Base-by-base conservation (phyloP, 2,329 filamentous ascomycete genomes). In the Hypoxylon sp. region DNA sequence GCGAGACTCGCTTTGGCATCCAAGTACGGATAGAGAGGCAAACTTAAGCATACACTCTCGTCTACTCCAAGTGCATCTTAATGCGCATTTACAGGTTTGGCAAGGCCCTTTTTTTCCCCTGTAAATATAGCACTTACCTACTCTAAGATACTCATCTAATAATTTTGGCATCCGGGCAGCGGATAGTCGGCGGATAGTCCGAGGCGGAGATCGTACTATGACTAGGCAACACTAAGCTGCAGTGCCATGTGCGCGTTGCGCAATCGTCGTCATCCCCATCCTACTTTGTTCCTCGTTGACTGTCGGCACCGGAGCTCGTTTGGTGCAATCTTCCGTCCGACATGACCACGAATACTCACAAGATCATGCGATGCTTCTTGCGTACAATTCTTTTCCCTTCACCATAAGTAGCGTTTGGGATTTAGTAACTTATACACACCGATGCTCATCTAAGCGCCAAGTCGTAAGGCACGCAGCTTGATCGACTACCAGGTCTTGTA, bases 181-280 rank as follows among this genome's bases (percentile, higher is more conserved):
- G 64, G 64, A 70, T 67, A 65, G 67, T 65, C 64, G 64, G 67
- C 57, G 64, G 64, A 70, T 67, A 65, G 67, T 65, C 64, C 67
- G 67, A 67, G 49, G 53, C 61, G 64, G 64, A 67, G 57, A 65
- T 61, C 28, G 57, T 65, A 46, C 63, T 43, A 67, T 63, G 59
- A 62, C 61, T 67, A 38, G 63, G 63, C 64, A 23, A 51, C 63
- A 62, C 65, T 48, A 63, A 63, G 60, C 57, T 64, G 67, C 60
- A 67, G 63, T 64, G 46, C 65, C 63, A 65, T 69, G 63, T 62
- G 56, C 28, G 56, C 28, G 28, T 30, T 30, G 28, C 60, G 64
- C 67, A 63, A 67, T 70, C 64, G 55, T 67, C 55, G 55, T 67
- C 60, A 67, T 64, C 60, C 55, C 52, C 59, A 63, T 63, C 59